These are phyloP conservation scores for Komagataella populi DNA, from an alignment of 805 yeast genomes.

Conservation along the genomic window DNA sequence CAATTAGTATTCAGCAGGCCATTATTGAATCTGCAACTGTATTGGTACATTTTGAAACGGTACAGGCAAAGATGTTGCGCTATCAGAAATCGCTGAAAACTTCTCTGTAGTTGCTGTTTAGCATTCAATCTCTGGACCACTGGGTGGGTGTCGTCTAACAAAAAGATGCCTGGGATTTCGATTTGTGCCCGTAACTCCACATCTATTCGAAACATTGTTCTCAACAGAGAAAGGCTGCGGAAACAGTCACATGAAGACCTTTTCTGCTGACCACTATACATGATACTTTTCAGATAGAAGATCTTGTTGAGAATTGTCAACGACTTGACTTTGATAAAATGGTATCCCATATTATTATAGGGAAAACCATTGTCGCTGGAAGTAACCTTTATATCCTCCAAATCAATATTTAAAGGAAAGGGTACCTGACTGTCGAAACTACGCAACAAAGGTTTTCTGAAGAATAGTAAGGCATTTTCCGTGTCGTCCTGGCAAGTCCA, in stretches of 20 bases:
- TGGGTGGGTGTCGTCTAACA: not conserved
- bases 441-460: constrained; percentile 1
- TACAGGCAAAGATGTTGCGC: not conserved
- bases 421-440: constrained; percentile 1
- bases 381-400: not conserved
- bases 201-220: not conserved
- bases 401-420: constrained; percentile 1
- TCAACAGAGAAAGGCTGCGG: not conserved
- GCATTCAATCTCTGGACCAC: not conserved
- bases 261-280: not conserved
- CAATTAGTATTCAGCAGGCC: not conserved
- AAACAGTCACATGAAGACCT: not conserved
- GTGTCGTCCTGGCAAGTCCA: constrained; percentile 1
- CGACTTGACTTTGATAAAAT: not conserved
- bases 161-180: not conserved
- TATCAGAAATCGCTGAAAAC: not conserved
- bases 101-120: not conserved
- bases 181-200: not conserved
- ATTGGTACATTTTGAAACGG: not conserved
- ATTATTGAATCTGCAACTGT: not conserved
- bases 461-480: constrained; percentile 1
- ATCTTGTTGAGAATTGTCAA: not conserved
- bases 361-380: not conserved
- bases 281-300: not conserved
- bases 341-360: not conserved